phyloP scores from a whole-genome alignment of 1,284 basidiomycete species.

The Leccinum proximum region DNA sequence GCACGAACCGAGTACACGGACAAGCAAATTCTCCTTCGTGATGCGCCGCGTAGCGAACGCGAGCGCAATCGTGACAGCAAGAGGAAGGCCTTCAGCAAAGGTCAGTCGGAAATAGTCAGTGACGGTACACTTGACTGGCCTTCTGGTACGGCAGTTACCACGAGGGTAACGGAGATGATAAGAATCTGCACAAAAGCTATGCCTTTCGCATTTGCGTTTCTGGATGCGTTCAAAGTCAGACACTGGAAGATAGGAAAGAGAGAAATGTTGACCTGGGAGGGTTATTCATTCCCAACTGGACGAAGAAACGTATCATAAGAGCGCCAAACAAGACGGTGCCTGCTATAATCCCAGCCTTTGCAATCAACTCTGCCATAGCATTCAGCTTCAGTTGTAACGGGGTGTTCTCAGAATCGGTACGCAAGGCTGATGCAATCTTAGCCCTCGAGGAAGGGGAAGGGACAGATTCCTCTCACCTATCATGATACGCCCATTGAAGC shows the following conservation, averaged over 20 bases:
- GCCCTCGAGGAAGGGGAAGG: conserved; percentile 5
- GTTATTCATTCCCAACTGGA: conserved; percentile 65
- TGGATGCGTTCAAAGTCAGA: conserved; percentile 24
- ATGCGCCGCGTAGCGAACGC: conserved; percentile 98
- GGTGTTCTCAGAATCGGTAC: conserved; percentile 81
- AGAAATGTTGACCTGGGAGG: conserved; percentile 42
- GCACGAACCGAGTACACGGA: conserved; percentile 94
- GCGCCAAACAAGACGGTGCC: conserved; percentile 83
- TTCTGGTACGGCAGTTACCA: conserved; percentile 98
- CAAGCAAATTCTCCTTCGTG: conserved; percentile 93
- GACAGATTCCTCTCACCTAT: conserved; percentile 60
- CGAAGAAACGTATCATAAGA: conserved; percentile 95
- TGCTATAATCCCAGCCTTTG: conserved; percentile 83
- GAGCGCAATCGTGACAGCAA: conserved; percentile 95
- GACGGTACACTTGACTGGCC: conserved; percentile 38
- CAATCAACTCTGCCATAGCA: conserved; percentile 89
- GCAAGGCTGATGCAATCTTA: conserved; percentile 53
- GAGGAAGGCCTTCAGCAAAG: conserved; percentile 67
- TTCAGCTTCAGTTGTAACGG: conserved; percentile 96
- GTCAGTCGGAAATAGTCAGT: conserved; percentile 11
- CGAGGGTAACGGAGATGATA: conserved; percentile 88
- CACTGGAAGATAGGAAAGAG: background rate
- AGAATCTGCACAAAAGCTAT: conserved; percentile 93
- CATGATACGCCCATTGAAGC: conserved; percentile 96
- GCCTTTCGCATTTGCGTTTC: conserved; percentile 80